A percentile compares a stretch with the other conserved stretches of the same genome.
Conservation (phyloP, 257 asterid species). For the Paraleonurus japonicus region DNA sequence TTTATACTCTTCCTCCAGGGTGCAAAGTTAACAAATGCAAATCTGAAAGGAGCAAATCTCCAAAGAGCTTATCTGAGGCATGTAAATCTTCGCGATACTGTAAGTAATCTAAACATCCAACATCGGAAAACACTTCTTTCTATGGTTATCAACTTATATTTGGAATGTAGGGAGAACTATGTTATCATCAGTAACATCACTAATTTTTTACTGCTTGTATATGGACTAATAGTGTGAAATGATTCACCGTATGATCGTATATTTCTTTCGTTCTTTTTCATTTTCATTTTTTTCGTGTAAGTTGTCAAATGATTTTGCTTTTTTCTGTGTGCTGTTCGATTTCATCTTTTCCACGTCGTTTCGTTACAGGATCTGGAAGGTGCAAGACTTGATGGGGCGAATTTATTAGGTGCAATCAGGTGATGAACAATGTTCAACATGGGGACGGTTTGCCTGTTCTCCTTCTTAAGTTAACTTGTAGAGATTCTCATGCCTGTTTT, state of each 20-base stretch:
- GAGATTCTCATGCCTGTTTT: neutral
- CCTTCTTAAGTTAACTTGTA: constrained; percentile 18
- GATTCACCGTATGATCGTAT: neutral
- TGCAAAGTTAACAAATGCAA: constrained; percentile 83
- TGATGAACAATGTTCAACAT: constrained; percentile 26
- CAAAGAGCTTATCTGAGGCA: constrained; percentile 91
- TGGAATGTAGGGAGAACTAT: constrained; percentile 2
- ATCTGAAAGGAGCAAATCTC: constrained; percentile 90
- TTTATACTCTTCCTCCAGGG: constrained; percentile 47
- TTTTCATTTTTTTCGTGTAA: no score
- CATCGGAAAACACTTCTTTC: neutral
- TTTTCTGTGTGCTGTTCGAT: neutral
- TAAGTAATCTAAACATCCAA: constrained; percentile 37
- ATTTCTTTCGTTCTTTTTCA: no score
- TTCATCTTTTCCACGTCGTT: neutral
- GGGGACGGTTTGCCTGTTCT: neutral
- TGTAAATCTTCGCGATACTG: constrained; percentile 86
- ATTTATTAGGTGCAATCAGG: constrained; percentile 77
- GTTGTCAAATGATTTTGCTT: neutral
- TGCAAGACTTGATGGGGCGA: constrained; percentile 87
- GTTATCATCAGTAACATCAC: neutral
- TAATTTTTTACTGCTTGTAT: neutral
- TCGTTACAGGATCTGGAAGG: constrained; percentile 68
- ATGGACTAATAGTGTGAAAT: neutral
- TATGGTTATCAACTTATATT: constrained; percentile 1